phyloP scores from a whole-genome alignment of 176 grass and related monocot genomes.

The Cenchrus purpureus region DNA sequence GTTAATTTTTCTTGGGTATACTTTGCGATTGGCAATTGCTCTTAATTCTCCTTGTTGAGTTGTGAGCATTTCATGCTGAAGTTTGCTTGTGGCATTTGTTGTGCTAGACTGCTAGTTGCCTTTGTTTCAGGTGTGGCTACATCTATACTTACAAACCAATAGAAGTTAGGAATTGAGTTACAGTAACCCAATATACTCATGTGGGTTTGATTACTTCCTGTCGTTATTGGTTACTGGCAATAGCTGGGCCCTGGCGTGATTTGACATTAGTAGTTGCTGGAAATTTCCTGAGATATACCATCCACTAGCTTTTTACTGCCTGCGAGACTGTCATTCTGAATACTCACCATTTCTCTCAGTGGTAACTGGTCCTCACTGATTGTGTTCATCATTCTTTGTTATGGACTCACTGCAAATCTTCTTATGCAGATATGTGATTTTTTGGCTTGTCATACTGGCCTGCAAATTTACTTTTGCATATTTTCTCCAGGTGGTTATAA shows the following conservation, averaged over 20 bases:
- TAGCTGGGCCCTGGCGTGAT: background rate
- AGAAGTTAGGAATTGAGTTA: background rate
- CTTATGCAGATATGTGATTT: conserved; percentile 78
- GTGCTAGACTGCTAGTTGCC: background rate
- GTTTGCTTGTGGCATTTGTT: conserved; percentile 8
- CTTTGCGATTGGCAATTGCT: background rate
- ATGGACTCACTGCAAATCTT: conserved; percentile 28
- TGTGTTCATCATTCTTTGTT: conserved; percentile 16
- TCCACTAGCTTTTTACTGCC: conserved; percentile 16
- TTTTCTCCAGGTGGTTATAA: conserved; percentile 84
- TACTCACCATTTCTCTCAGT: conserved; percentile 1
- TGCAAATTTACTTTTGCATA: conserved; percentile 97
- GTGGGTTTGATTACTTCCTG: background rate
- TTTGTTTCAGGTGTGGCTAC: background rate
- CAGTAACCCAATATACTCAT: background rate
- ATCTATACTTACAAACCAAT: background rate
- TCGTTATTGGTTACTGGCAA: background rate
- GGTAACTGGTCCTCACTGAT: background rate
- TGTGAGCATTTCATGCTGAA: background rate
- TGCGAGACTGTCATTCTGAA: background rate
- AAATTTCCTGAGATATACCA: conserved; percentile 1
- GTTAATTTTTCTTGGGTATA: background rate
- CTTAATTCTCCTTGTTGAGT: background rate
- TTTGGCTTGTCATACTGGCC: conserved; percentile 83
- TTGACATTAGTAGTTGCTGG: background rate